Base-by-base conservation (phyloP, 208 protist genomes). In the Crithidia mellificae region DNA sequence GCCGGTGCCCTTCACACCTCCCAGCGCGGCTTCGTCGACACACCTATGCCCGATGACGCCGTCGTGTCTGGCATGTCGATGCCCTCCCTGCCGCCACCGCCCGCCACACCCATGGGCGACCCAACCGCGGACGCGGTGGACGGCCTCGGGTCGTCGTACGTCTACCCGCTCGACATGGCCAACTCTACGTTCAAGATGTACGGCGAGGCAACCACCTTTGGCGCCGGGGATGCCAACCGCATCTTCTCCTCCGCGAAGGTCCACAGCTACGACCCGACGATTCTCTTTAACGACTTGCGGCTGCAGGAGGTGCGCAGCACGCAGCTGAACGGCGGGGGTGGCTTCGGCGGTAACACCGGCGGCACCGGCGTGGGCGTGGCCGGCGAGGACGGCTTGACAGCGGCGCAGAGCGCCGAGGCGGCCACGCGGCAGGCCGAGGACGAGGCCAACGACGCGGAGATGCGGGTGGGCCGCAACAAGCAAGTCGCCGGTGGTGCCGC, bases 401-500 rank as follows among this genome's bases (percentile, higher is more conserved):
- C 71, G 32, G 65, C 62, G 6, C 14, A 38, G 6, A n/a, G 29
- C n/a, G 27, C 62, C 20, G 68, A 69, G 38, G 56, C 58, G 49
- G 70, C 64, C 30, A 47, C 49, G 6, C 65, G 53, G 20, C 14
- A 70, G 55, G 64, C 68, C 9, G 75, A 76, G n/a, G 78, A 85
- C 38, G 74, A 79, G 9, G 79, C 89, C 22, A 81, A 71, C 59
- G 73, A 85, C 19, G 79, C 77, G n/a, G 83, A 83, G 22, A 88
- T 88, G 77, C 72, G 74, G 39, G 70, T 78, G 22, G 77, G 83
- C 7, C 75, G 79, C 54, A 77, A 88, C 58, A 85, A 85, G 71
- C 79, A 85, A 55, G 77, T 78, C 19, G 83, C 83, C 7, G 83
- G 78, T n/a, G 80, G 83, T 51, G 83, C 83, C 5, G 83, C 83